These are phyloP conservation scores for Colletotrichum sp. DNA, from an alignment of 2,329 filamentous ascomycete genomes.

Conservation along the genomic window DNA sequence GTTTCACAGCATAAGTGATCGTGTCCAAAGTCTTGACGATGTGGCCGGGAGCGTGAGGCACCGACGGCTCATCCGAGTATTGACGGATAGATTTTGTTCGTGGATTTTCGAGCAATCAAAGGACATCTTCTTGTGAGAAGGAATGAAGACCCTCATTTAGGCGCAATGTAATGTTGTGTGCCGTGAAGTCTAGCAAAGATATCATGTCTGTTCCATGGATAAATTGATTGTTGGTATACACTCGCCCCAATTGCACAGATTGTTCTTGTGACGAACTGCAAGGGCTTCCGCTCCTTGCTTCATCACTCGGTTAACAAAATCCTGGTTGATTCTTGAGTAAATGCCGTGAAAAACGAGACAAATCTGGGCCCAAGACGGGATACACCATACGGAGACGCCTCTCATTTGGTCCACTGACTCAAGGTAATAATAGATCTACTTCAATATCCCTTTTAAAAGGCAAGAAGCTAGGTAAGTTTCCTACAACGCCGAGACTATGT, in stretches of 20 bases:
- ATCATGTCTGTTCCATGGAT: background rate
- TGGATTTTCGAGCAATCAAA: background rate
- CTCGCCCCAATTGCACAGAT: background rate
- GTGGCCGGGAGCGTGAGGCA: too few relatives aligned
- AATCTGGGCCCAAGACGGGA: background rate
- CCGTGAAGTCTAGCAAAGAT: background rate
- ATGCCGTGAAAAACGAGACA: background rate
- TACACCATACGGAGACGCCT: background rate
- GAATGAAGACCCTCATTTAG: accelerated
- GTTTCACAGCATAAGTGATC: too few relatives aligned
- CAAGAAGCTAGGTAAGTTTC: background rate
- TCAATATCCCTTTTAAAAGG: background rate
- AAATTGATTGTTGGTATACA: background rate
- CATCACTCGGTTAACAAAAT: background rate
- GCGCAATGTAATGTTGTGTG: background rate
- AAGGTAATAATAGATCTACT: background rate
- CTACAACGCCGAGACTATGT: background rate
- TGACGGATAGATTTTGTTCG: background rate
- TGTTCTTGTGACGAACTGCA: background rate
- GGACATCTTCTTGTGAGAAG: background rate
- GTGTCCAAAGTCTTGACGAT: too few relatives aligned
- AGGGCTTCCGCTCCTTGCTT: background rate
- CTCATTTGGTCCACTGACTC: too few relatives aligned
- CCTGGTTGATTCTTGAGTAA: background rate
- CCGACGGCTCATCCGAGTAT: background rate